Base-by-base conservation (phyloP, 228 moss, liverwort and hornwort genomes). In the Sphagnum fallax region DNA sequence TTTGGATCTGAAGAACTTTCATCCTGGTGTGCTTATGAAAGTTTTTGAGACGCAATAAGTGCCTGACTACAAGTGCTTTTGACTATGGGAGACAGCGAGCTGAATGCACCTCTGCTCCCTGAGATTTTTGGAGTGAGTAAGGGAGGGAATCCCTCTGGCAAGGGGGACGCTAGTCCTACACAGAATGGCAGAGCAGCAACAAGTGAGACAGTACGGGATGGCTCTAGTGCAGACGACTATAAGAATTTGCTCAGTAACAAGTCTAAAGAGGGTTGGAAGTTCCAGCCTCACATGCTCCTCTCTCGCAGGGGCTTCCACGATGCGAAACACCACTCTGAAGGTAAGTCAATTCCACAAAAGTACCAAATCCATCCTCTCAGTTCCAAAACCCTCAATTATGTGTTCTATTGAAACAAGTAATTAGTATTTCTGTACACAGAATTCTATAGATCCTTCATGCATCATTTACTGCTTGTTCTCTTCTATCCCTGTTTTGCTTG, bases 261-360 rank as follows among this genome's bases (percentile, higher is more conserved):
- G 49, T 80, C 77, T 50, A 79, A 75, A 67, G 77, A 73, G 53
- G 32, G 32, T 32, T 89, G 87, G 90, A 81, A 90, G 59, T 92
- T 83, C 73, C 79, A 74, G 69, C 48, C 75, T 67, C 75, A 80
- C 10, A 73, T 62, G 53, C 62, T 67, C 52, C 51, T 79, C 69
- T 71, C 70, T 52, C 75, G 69, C 10, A 67, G 77, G 6, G 62
- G 69, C 14, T 90, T 84, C 14, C 65, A 69, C 11, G 86, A 90
- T 70, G 74, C 47, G 16, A 82, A 63, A 5, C 64, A 71, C 60
- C 76, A 65, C 6, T 76, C 86, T 51, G 69, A 66, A 78, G 89
- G 80, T 85, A 61, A 12, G 70, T 32, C 32, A 32, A 32, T 32
- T 32, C 32, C 52, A 6, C n/a, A 7, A 48, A 10, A 10, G 13